These are phyloP conservation scores for Pyricularia sp. DNA, from an alignment of 2,329 filamentous ascomycete species.

Conservation along the genomic window DNA sequence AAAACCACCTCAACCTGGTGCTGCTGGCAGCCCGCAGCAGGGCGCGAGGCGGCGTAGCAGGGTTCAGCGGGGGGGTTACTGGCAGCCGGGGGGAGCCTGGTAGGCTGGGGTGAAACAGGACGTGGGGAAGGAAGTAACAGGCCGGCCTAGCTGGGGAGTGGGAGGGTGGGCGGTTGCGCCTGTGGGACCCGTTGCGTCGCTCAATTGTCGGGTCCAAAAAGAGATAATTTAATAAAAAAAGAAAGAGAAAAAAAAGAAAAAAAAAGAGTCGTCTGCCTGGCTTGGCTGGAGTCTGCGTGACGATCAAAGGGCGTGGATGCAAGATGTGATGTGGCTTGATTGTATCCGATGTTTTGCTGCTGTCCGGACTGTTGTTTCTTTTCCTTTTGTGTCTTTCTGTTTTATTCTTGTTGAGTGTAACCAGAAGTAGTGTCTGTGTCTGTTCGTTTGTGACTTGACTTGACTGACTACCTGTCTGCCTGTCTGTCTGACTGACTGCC, in stretches of 20 bases:
- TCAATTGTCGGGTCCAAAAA: background rate
- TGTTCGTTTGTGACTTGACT: background rate
- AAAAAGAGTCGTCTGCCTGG: background rate
- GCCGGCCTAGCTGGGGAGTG: background rate
- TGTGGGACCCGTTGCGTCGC: background rate
- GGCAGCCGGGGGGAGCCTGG: background rate
- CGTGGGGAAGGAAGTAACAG: constrained; percentile 1
- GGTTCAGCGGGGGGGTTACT: constrained; percentile 1
- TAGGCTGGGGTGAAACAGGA: constrained; percentile 5
- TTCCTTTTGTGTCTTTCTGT: background rate
- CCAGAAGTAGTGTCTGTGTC: background rate
- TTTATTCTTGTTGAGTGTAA: background rate
- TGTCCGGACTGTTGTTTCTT: background rate
- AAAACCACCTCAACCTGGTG: background rate
- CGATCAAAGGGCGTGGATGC: background rate
- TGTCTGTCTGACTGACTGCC: background rate
- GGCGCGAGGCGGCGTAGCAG: background rate
- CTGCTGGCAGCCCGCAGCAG: background rate
- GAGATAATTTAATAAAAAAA: background rate
- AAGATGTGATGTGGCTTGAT: background rate
- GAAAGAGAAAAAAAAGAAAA: background rate
- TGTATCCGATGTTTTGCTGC: background rate
- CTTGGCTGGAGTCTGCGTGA: background rate
- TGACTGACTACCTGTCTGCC: too few species aligned
- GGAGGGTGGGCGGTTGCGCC: background rate